Evolutionary conservation across 2,329 filamentous ascomycete species (phyloP).

Genomic region (Talaromyces rugulosus): DNA sequence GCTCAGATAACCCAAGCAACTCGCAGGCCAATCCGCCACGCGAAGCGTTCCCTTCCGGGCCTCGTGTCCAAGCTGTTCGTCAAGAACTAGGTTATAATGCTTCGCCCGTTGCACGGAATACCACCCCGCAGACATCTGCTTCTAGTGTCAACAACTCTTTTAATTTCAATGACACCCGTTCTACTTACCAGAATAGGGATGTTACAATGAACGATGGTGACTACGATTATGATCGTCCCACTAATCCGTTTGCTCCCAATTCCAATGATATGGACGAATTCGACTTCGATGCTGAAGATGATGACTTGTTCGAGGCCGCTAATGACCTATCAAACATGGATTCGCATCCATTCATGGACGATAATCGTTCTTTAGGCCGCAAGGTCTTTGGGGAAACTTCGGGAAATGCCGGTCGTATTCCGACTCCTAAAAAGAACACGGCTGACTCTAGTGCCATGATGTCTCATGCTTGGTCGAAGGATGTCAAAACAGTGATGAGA

Average conservation of each 20-base stretch:
- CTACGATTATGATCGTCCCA: neutral
- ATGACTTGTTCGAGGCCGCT: conserved; percentile 43
- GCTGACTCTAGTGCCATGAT: conserved; percentile 42
- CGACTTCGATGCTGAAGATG: conserved; percentile 33
- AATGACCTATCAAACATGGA: conserved; percentile 30
- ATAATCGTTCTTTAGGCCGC: conserved; percentile 21
- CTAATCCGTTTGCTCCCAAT: neutral
- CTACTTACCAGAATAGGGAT: neutral
- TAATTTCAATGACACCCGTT: neutral
- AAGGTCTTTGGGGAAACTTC: conserved; percentile 39
- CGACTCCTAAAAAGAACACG: conserved; percentile 24
- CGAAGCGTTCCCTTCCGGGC: conserved; percentile 13
- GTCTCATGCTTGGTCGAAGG: conserved; percentile 75
- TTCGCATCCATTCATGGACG: conserved; percentile 13
- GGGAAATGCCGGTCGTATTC: conserved; percentile 31
- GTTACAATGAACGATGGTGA: neutral
- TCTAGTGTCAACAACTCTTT: neutral
- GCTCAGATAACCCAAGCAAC: neutral
- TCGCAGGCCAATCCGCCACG: conserved; percentile 14
- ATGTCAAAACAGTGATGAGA: conserved; percentile 75
- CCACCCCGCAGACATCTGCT: neutral
- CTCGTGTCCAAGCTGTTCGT: neutral
- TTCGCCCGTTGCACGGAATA: neutral
- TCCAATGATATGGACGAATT: conserved; percentile 9
- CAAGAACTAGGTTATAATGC: conserved; percentile 4